A percentile compares a stretch with the other conserved stretches of the same genome.
Conservation (phyloP, 768 basidiomycete genomes). For the Lactifluus subvellereus region DNA sequence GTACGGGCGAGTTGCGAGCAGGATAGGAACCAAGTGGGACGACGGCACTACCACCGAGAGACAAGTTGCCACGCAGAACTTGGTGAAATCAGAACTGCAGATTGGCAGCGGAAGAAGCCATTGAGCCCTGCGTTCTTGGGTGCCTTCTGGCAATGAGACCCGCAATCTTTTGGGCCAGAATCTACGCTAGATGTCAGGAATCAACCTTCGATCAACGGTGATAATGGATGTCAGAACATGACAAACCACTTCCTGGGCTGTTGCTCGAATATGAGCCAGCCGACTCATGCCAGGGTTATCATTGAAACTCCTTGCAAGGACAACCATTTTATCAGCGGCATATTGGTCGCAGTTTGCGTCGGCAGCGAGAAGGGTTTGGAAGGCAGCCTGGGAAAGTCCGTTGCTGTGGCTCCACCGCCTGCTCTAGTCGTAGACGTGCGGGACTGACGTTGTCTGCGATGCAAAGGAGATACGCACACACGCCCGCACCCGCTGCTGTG, state of each 20-base stretch:
- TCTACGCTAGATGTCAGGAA: neutral
- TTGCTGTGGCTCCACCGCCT: constrained; percentile 51
- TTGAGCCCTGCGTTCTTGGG: constrained; percentile 47
- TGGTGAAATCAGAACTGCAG: constrained; percentile 38
- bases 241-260: constrained; percentile 48
- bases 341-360: constrained; percentile 37
- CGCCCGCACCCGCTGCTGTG: constrained; percentile 45
- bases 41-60: constrained; percentile 40
- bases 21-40: constrained; percentile 48
- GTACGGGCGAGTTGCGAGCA: constrained; percentile 41
- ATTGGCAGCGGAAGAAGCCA: constrained; percentile 55
- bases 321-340: constrained; percentile 43
- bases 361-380: constrained; percentile 52
- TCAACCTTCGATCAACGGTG: neutral
- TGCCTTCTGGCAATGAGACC: constrained; percentile 47
- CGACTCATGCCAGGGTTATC: constrained; percentile 42
- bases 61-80: constrained; percentile 51
- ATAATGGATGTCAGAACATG: constrained; percentile 20
- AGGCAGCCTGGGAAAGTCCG: constrained; percentile 48
- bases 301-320: constrained; percentile 43
- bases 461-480: constrained; percentile 37
- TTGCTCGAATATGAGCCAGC: constrained; percentile 49
- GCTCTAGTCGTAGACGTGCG: constrained; percentile 37
- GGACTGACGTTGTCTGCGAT: neutral
- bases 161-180: constrained; percentile 37